Evolutionary conservation across 2,329 filamentous ascomycete species (phyloP).

Genomic region (Xylaria sp.): DNA sequence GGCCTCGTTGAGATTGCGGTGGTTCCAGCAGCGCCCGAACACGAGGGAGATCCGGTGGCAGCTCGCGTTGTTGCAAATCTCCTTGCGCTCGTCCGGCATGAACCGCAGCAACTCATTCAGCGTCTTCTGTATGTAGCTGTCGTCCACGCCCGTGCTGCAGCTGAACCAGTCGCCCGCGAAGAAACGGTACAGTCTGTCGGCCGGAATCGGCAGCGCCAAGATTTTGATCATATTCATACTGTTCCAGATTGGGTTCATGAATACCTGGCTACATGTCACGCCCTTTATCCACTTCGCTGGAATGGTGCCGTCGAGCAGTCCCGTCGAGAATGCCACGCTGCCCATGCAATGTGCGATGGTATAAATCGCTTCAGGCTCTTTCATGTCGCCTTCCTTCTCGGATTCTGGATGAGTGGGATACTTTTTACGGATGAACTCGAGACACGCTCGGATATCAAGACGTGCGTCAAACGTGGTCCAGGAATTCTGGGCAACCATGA

Average conservation of each 20-base stretch:
- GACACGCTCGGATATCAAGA: constrained; percentile 66
- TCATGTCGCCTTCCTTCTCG: not conserved
- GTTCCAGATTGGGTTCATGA: constrained; percentile 70
- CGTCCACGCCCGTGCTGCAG: constrained; percentile 59
- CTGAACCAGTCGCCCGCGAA: constrained; percentile 66
- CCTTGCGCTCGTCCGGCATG: constrained; percentile 63
- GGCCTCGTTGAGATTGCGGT: constrained; percentile 71
- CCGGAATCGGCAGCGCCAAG: constrained; percentile 56
- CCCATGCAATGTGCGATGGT: constrained; percentile 72
- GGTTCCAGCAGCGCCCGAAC: constrained; percentile 73
- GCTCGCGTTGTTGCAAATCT: constrained; percentile 69
- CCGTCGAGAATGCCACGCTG: constrained; percentile 65
- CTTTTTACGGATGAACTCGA: constrained; percentile 61
- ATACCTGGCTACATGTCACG: constrained; percentile 69
- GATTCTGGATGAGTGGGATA: constrained; percentile 41
- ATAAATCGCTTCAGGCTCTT: constrained; percentile 56
- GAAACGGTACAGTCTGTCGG: constrained; percentile 60
- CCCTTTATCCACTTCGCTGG: constrained; percentile 66
- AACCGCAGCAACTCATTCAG: constrained; percentile 68
- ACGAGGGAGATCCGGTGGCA: constrained; percentile 70
- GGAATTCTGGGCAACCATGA: constrained; percentile 60
- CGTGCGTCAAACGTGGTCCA: constrained; percentile 70
- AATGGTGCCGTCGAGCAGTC: constrained; percentile 71
- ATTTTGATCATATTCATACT: constrained; percentile 67
- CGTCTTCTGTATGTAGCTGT: constrained; percentile 59